These are phyloP conservation scores for Leccinum arenicola DNA, from an alignment of 768 basidiomycete genomes.

Conservation along the genomic window DNA sequence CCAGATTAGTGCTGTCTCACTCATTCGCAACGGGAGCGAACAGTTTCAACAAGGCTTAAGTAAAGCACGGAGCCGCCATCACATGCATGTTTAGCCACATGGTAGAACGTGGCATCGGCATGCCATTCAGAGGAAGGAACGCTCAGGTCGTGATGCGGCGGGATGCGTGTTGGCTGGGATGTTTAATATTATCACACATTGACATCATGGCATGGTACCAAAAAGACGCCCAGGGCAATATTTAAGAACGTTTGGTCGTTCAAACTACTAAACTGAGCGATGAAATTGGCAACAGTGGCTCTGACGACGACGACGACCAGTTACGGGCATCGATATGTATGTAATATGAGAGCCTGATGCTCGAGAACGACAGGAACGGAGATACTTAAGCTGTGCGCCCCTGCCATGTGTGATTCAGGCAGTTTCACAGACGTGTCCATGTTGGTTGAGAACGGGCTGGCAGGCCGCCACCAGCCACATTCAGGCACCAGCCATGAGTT, in stretches of 20 bases:
- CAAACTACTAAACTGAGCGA: neutral
- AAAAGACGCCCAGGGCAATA: neutral
- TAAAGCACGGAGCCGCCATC: neutral
- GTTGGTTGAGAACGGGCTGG: neutral
- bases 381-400: slow-evolving; percentile 5
- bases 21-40: neutral
- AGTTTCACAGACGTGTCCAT: neutral
- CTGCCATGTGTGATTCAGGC: slow-evolving; percentile 4
- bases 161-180: neutral
- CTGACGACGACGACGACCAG: neutral
- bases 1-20: neutral
- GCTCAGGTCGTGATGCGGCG: neutral
- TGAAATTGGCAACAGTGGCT: neutral
- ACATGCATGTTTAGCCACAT: neutral
- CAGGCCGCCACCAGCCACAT: slow-evolving; percentile 13
- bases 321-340: neutral
- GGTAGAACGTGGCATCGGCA: neutral
- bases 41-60: neutral
- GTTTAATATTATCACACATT: neutral
- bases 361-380: neutral
- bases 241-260: neutral
- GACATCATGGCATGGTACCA: neutral
- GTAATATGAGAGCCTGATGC: neutral
- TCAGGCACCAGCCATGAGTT: slow-evolving; percentile 20
- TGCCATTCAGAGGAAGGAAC: neutral